Evolutionary conservation across 805 yeast species (phyloP).

Genomic region (Pichia rugopelliculosa): DNA sequence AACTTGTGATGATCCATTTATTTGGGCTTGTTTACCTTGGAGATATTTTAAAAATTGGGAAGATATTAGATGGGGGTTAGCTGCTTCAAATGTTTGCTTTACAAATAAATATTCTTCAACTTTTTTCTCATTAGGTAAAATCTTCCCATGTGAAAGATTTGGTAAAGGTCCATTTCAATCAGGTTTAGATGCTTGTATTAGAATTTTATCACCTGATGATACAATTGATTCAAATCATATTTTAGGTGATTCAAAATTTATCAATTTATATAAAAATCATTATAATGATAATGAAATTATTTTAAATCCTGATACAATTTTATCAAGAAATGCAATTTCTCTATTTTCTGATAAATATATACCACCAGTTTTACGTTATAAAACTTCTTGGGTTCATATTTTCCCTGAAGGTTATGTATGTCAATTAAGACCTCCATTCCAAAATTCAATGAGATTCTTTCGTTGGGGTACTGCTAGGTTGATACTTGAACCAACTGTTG

Average conservation of each 20-base stretch:
- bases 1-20: slow-evolving; percentile 82
- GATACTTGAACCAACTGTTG: slow-evolving; percentile 69
- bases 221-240: slow-evolving; percentile 41
- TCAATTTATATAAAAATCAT: not conserved
- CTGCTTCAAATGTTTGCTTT: slow-evolving; percentile 88
- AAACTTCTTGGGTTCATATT: slow-evolving; percentile 85
- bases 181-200: slow-evolving; percentile 77
- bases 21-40: slow-evolving; percentile 83
- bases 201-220: slow-evolving; percentile 73
- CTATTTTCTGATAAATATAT: slow-evolving; percentile 30
- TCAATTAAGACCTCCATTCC: slow-evolving; percentile 71
- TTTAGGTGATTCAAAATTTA: slow-evolving; percentile 7
- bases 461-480: slow-evolving; percentile 91
- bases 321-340: slow-evolving; percentile 12
- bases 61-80: slow-evolving; percentile 86
- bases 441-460: slow-evolving; percentile 87
- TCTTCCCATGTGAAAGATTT: slow-evolving; percentile 78
- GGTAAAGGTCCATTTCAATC: slow-evolving; percentile 94
- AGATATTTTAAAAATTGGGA: slow-evolving; percentile 53
- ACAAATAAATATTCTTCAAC: slow-evolving; percentile 39
- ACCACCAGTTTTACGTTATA: slow-evolving; percentile 52
- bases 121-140: slow-evolving; percentile 83
- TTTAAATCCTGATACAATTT: not conserved
- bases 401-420: slow-evolving; percentile 94
- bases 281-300: not conserved